These are phyloP conservation scores for Sporothrix sp. DNA, from an alignment of 2,329 filamentous ascomycete genomes.

Conservation along the genomic window DNA sequence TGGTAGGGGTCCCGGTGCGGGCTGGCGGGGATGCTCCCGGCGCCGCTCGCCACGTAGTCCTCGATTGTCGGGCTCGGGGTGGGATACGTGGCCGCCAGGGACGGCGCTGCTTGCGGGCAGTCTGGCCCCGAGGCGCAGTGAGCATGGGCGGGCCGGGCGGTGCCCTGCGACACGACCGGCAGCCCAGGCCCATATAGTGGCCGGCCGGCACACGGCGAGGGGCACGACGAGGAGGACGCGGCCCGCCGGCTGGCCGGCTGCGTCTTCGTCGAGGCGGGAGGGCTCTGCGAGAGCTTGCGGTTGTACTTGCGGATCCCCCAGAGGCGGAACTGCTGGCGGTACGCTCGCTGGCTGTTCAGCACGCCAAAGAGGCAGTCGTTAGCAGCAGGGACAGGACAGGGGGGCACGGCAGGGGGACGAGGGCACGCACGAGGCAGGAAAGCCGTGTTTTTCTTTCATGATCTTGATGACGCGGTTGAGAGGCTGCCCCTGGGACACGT, in stretches of 20 bases:
- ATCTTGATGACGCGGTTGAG: background rate
- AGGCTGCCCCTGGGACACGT: slow-evolving; percentile 17
- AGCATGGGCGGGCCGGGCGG: background rate
- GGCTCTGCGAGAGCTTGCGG: too few species aligned
- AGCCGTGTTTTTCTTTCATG: background rate
- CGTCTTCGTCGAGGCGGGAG: too few species aligned
- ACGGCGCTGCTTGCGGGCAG: background rate
- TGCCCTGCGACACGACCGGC: background rate
- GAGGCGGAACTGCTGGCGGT: slow-evolving; percentile 9
- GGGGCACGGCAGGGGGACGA: background rate
- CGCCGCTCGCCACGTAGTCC: too few species aligned
- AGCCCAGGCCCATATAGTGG: background rate
- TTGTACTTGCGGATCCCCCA: slow-evolving; percentile 10
- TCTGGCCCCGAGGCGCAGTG: background rate
- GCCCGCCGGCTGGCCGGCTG: too few species aligned
- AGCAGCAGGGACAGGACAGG: background rate
- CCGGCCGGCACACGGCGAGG: too few species aligned
- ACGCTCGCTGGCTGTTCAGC: slow-evolving; percentile 3
- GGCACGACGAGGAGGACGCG: too few species aligned
- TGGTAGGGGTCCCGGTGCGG: too few species aligned
- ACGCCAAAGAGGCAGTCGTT: background rate
- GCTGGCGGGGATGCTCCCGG: too few species aligned
- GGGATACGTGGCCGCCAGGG: too few species aligned
- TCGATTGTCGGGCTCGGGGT: too few species aligned
- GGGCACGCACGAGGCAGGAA: slow-evolving; percentile 6